Percentiles rank a stretch among this genome's conserved stretches.
These are phyloP conservation scores for Hericium erinaceus DNA, from an alignment of 768 basidiomycete species.

Conservation along the genomic window DNA sequence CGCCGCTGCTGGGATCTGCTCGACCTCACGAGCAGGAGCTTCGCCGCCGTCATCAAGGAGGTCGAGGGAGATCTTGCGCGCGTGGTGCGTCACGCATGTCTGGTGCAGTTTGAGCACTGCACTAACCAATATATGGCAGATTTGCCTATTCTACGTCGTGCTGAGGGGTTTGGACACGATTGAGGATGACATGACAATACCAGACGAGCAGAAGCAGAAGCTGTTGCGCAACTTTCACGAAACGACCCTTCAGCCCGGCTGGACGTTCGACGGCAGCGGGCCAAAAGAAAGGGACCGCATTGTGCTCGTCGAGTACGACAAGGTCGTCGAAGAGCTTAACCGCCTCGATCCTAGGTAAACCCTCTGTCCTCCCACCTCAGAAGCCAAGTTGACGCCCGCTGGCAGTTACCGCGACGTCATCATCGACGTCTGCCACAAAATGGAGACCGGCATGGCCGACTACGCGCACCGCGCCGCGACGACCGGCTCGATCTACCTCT, in stretches of 20 bases:
- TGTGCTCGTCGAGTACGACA: constrained; percentile 75
- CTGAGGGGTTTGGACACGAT: constrained; percentile 93
- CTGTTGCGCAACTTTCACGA: constrained; percentile 76
- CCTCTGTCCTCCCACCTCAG: constrained; percentile 1
- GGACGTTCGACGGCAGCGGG: constrained; percentile 76
- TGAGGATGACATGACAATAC: constrained; percentile 96
- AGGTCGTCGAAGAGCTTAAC: constrained; percentile 73
- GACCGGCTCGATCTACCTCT: constrained; percentile 59
- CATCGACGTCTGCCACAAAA: constrained; percentile 73
- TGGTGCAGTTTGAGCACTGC: not conserved
- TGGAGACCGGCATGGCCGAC: constrained; percentile 94
- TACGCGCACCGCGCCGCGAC: constrained; percentile 71
- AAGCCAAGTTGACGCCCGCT: not conserved
- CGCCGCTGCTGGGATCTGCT: constrained; percentile 83
- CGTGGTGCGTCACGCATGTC: constrained; percentile 51
- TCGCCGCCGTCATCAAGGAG: constrained; percentile 90
- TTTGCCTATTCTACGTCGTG: constrained; percentile 92
- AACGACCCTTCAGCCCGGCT: constrained; percentile 72
- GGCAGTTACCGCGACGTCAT: constrained; percentile 70
- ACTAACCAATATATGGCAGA: constrained; percentile 32
- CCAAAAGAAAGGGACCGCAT: constrained; percentile 84
- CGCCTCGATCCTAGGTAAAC: constrained; percentile 53
- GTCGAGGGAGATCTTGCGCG: constrained; percentile 91
- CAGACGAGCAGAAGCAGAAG: constrained; percentile 79
- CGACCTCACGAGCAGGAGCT: constrained; percentile 83